Conservation (phyloP, 2,329 filamentous ascomycete species). For the Rachicladosporium sp. region DNA sequence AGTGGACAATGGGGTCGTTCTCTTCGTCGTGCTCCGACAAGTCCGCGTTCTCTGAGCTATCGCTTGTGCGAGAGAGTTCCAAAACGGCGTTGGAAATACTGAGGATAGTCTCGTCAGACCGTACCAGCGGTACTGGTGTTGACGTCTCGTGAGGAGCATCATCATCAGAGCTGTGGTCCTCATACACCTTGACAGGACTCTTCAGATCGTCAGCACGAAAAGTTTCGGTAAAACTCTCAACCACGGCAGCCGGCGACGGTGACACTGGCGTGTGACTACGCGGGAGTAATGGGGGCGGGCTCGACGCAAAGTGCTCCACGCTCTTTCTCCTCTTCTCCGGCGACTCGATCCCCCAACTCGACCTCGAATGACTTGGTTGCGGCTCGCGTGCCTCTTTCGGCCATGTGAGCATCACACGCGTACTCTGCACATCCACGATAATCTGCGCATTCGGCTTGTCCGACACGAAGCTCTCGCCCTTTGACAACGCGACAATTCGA, state of each 20-base stretch:
- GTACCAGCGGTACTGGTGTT: constrained; percentile 10
- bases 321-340: constrained; percentile 38
- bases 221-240: constrained; percentile 32
- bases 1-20: constrained; percentile 85
- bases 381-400: constrained; percentile 44
- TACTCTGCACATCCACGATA: constrained; percentile 90
- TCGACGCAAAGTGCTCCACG: constrained; percentile 39
- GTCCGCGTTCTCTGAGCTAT: constrained; percentile 38
- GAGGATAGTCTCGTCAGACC: constrained; percentile 3
- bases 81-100: constrained; percentile 6
- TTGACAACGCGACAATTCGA: constrained; percentile 70
- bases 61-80: constrained; percentile 11
- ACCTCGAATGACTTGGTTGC: constrained; percentile 47
- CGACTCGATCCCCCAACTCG: constrained; percentile 50
- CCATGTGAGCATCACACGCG: constrained; percentile 82
- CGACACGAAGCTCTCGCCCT: constrained; percentile 81
- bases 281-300: constrained; percentile 48
- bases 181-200: constrained; percentile 55
- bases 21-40: constrained; percentile 78
- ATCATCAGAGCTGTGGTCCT: constrained; percentile 53
- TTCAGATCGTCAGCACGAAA: constrained; percentile 30
- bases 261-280: constrained; percentile 43
- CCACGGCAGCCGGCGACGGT: constrained; percentile 51
- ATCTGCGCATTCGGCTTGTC: constrained; percentile 81
- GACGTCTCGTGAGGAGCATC: constrained; percentile 20